A percentile compares a stretch with the other conserved stretches of the same genome.
These are phyloP conservation scores for Fraxinus cuspidata DNA, from an alignment of 257 asterid species.

Conservation along the genomic window DNA sequence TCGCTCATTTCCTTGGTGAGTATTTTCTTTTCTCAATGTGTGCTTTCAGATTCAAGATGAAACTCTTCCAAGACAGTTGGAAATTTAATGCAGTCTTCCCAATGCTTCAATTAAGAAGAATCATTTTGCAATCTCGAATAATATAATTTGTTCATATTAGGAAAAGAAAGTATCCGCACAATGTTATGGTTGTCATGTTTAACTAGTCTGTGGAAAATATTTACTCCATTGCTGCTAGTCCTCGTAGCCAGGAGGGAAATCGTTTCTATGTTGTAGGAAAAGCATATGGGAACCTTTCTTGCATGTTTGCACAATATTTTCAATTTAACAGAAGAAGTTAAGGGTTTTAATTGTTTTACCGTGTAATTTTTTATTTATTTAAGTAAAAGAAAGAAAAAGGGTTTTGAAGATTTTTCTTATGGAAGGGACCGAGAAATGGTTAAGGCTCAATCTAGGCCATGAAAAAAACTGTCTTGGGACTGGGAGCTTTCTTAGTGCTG, in stretches of 20 bases:
- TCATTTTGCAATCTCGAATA: conserved; percentile 16
- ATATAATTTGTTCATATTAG: background rate
- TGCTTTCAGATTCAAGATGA: conserved; percentile 15
- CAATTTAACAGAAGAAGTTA: conserved; percentile 10
- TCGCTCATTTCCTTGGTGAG: conserved; percentile 92
- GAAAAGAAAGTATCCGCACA: conserved; percentile 16
- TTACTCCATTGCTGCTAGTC: conserved; percentile 7
- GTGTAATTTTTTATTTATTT: background rate
- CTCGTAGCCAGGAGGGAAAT: conserved; percentile 11
- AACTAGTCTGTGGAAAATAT: background rate
- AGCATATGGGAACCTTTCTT: background rate
- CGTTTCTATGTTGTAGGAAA: conserved; percentile 16
- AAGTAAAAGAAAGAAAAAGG: background rate
- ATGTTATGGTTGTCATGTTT: conserved; percentile 15
- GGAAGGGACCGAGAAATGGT: background rate
- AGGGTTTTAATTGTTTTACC: conserved; percentile 13
- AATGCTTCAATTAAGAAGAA: conserved; percentile 1
- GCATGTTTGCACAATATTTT: background rate
- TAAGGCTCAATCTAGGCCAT: conserved; percentile 8
- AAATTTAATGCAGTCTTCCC: conserved; percentile 14
- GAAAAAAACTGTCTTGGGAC: conserved; percentile 11
- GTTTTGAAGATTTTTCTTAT: conserved; percentile 9
- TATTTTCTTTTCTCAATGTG: conserved; percentile 17
- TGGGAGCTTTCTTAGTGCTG: conserved; percentile 16
- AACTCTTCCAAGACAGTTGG: conserved; percentile 19